Conservation (phyloP, 2,329 filamentous ascomycete genomes). For the Alternaria conjuncta region DNA sequence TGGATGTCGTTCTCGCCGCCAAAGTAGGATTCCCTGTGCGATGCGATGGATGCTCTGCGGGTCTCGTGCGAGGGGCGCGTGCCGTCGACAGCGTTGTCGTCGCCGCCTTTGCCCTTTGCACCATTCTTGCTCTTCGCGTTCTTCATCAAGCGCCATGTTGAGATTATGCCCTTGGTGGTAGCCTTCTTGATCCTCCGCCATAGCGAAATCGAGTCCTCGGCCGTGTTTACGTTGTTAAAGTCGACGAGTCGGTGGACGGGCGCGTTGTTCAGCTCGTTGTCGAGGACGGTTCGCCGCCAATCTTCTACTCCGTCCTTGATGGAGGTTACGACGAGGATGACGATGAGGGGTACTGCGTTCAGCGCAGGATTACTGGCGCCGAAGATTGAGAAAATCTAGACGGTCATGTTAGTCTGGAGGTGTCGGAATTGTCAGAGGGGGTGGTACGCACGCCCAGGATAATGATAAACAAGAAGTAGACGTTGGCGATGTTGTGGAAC, state of each 20-base stretch:
- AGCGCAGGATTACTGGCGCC: conserved; percentile 89
- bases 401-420: conserved; percentile 23
- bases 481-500: conserved; percentile 97
- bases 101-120: conserved; percentile 51
- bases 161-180: conserved; percentile 67
- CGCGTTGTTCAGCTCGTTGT: conserved; percentile 95
- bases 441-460: conserved; percentile 81
- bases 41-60: conserved; percentile 63
- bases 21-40: conserved; percentile 58
- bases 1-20: conserved; percentile 74
- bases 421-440: conserved; percentile 4
- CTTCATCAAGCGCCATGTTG: conserved; percentile 59
- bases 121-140: conserved; percentile 44
- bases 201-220: conserved; percentile 80
- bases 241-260: conserved; percentile 87
- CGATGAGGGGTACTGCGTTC: conserved; percentile 88
- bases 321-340: conserved; percentile 86
- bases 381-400: conserved; percentile 93
- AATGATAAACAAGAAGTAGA: conserved; percentile 96
- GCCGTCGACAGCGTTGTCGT: conserved; percentile 59
- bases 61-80: conserved; percentile 72
- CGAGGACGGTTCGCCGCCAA: conserved; percentile 86
- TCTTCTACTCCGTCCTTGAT: conserved; percentile 97
- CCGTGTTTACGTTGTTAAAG: conserved; percentile 92
- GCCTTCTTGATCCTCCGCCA: conserved; percentile 95